Evolutionary conservation across 345 rosid genomes (phyloP).

Genomic region (Salix suchowensis): DNA sequence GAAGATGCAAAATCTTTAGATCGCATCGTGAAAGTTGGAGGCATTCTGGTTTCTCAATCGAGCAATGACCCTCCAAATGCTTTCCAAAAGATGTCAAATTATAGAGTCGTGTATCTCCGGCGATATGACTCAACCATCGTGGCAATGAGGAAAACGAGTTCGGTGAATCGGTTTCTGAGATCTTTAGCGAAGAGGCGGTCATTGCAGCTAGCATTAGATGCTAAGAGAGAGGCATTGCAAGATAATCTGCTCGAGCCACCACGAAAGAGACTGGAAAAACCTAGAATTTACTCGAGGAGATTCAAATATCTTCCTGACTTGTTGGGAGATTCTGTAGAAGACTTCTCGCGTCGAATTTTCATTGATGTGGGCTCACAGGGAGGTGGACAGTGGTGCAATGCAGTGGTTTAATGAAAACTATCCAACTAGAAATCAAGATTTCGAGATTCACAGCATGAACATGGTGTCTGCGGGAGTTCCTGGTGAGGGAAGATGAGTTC

Average conservation of each 20-base stretch:
- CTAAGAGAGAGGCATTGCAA: slow-evolving; percentile 28
- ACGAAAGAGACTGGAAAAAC: slow-evolving; percentile 15
- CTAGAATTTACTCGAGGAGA: slow-evolving; percentile 14
- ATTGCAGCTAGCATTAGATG: slow-evolving; percentile 22
- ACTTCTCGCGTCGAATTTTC: slow-evolving; percentile 27
- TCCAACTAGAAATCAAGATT: slow-evolving; percentile 29
- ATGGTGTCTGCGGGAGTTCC: slow-evolving; percentile 7
- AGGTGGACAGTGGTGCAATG: slow-evolving; percentile 8
- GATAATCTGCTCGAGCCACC: slow-evolving; percentile 42
- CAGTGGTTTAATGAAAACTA: slow-evolving; percentile 37
- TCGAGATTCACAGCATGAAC: slow-evolving; percentile 25
- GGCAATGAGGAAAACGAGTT: slow-evolving; percentile 33
- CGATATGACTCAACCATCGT: slow-evolving; percentile 29
- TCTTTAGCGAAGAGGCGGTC: slow-evolving; percentile 22
- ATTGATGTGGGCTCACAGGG: slow-evolving; percentile 21
- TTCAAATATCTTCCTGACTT: slow-evolving; percentile 38
- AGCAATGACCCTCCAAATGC: slow-evolving; percentile 16
- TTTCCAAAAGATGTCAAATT: slow-evolving; percentile 28
- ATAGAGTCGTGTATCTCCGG: slow-evolving; percentile 34
- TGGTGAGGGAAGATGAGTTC: slow-evolving; percentile 34
- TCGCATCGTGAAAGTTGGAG: slow-evolving; percentile 39
- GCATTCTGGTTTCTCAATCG: slow-evolving; percentile 35
- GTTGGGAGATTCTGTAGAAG: slow-evolving; percentile 34
- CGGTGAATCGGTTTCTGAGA: not conserved
- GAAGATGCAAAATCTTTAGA: slow-evolving; percentile 28